Evolutionary conservation across 2,329 filamentous ascomycete genomes (phyloP).

Genomic region (Alternaria brassicae): DNA sequence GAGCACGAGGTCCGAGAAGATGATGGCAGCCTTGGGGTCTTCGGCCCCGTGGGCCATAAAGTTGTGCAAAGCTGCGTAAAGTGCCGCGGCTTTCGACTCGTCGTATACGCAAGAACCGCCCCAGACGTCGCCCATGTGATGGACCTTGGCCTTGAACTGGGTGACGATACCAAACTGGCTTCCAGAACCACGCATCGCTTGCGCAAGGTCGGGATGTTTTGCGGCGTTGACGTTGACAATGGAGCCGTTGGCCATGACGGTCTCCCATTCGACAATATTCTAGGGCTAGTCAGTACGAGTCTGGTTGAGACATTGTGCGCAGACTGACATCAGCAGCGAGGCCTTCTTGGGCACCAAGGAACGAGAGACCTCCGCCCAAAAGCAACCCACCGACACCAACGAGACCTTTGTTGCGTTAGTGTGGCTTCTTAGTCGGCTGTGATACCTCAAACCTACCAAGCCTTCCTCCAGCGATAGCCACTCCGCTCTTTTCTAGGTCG

Average conservation of each 20-base stretch:
- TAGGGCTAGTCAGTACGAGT: slow-evolving; percentile 6
- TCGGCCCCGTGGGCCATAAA: slow-evolving; percentile 36
- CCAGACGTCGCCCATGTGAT: slow-evolving; percentile 47
- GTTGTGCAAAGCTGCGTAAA: slow-evolving; percentile 47
- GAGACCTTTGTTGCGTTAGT: slow-evolving; percentile 18
- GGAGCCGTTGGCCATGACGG: slow-evolving; percentile 42
- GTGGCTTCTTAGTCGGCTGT: background rate
- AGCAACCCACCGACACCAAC: slow-evolving; percentile 34
- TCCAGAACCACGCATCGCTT: slow-evolving; percentile 40
- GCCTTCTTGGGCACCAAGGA: slow-evolving; percentile 35
- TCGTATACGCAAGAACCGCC: slow-evolving; percentile 50
- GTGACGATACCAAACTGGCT: slow-evolving; percentile 40
- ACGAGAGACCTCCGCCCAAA: slow-evolving; percentile 31
- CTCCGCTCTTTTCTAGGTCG: slow-evolving; percentile 43
- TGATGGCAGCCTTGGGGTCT: slow-evolving; percentile 36
- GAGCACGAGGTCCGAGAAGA: slow-evolving; percentile 24
- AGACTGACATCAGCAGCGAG: slow-evolving; percentile 35
- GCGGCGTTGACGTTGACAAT: slow-evolving; percentile 34
- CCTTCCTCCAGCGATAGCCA: slow-evolving; percentile 44
- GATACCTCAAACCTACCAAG: slow-evolving; percentile 17
- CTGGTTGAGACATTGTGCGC: background rate
- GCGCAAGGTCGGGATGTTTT: slow-evolving; percentile 42
- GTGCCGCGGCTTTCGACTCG: slow-evolving; percentile 29
- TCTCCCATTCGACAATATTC: slow-evolving; percentile 45
- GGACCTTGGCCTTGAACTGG: slow-evolving; percentile 30